Evolutionary conservation across 1,284 basidiomycete genomes (phyloP).

Genomic region (Naganishia sp.): DNA sequence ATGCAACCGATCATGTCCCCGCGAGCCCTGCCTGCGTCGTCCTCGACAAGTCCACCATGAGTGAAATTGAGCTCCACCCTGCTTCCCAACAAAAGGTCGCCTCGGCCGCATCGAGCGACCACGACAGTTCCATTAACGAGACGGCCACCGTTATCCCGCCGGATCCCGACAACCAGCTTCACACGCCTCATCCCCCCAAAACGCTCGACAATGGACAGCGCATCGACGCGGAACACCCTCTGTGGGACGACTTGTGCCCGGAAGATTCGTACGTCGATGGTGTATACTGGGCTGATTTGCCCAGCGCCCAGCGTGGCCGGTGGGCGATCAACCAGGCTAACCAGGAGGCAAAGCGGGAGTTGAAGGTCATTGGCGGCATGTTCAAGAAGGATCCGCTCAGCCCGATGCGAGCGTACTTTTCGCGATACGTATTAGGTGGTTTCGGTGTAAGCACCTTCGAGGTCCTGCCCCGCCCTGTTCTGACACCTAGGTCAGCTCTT

Average conservation of each 20-base stretch:
- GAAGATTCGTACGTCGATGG: slow-evolving; percentile 50
- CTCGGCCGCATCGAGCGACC: slow-evolving; percentile 10
- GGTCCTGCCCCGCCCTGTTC: background rate
- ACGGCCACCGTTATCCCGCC: slow-evolving; percentile 15
- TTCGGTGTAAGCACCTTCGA: slow-evolving; percentile 48
- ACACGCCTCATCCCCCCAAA: slow-evolving; percentile 24
- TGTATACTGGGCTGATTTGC: slow-evolving; percentile 53
- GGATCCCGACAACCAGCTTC: slow-evolving; percentile 22
- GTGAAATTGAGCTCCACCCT: background rate
- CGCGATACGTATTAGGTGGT: slow-evolving; percentile 58
- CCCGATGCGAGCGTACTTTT: slow-evolving; percentile 56
- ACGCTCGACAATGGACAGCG: slow-evolving; percentile 22
- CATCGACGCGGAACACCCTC: slow-evolving; percentile 42
- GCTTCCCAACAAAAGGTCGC: background rate
- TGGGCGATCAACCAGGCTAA: slow-evolving; percentile 57
- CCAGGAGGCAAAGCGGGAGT: slow-evolving; percentile 55
- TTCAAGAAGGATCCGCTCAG: slow-evolving; percentile 57
- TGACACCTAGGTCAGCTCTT: slow-evolving; percentile 47
- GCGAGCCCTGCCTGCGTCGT: background rate
- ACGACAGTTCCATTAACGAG: slow-evolving; percentile 20
- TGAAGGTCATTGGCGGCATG: slow-evolving; percentile 55
- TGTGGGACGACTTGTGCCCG: slow-evolving; percentile 52
- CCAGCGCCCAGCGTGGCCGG: slow-evolving; percentile 42
- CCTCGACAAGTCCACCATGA: slow-evolving; percentile 6
- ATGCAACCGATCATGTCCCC: background rate